phyloP scores from a whole-genome alignment of 192 early-diverging fungal species.

The Geranomyces variabilis region DNA sequence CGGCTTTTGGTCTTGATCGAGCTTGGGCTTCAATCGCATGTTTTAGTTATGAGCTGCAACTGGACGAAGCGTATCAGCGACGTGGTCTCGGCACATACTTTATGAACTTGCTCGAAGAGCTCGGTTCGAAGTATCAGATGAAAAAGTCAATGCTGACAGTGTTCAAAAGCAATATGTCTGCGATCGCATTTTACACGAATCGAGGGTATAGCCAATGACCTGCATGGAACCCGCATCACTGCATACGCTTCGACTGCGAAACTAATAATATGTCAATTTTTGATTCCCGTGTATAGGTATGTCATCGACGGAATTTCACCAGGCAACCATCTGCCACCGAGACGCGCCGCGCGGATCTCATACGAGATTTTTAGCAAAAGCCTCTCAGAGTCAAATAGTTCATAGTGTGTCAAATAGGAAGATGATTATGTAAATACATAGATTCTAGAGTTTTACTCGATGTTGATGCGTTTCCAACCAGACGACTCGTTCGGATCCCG shows the following conservation, averaged over 20 bases:
- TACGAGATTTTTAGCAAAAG: constrained; percentile 70
- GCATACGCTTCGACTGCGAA: too few relatives aligned
- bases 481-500: constrained; percentile 14
- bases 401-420: too few relatives aligned
- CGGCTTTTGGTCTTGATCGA: neutral
- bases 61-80: constrained; percentile 45
- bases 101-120: constrained; percentile 55
- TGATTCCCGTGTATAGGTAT: too few relatives aligned
- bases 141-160: constrained; percentile 70
- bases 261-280: too few relatives aligned
- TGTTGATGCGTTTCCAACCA: constrained; percentile 15
- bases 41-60: constrained; percentile 68
- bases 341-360: constrained; percentile 58
- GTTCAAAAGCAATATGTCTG: constrained; percentile 67
- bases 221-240: too few relatives aligned
- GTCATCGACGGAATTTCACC: constrained; percentile 69
- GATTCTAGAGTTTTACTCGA: too few relatives aligned
- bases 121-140: constrained; percentile 58
- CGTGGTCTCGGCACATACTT: constrained; percentile 62
- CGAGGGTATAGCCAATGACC: too few relatives aligned
- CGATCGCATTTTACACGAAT: constrained; percentile 66
- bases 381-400: too few relatives aligned
- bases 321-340: constrained; percentile 51
- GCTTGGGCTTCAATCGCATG: neutral
- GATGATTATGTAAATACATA: too few relatives aligned